A percentile compares a stretch with the other conserved stretches of the same genome.
These are phyloP conservation scores for Penicillium decumbens DNA, from an alignment of 2,329 filamentous ascomycete genomes.

Conservation along the genomic window DNA sequence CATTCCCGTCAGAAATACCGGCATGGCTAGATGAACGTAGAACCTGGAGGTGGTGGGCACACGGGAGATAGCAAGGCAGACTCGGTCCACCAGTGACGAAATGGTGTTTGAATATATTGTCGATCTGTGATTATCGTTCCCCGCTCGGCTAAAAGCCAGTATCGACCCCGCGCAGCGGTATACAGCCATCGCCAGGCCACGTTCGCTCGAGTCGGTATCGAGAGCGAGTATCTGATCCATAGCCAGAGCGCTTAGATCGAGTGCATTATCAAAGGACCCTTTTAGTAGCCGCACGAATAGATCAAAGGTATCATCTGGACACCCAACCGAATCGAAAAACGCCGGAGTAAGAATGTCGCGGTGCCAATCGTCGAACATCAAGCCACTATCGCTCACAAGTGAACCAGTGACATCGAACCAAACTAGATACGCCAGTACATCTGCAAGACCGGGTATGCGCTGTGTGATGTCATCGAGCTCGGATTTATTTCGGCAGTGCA, in stretches of 20 bases:
- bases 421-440: conserved; percentile 39
- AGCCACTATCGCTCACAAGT: conserved; percentile 17
- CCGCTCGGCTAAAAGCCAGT: conserved; percentile 25
- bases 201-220: conserved; percentile 14
- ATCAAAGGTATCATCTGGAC: conserved; percentile 37
- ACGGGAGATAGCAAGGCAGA: conserved; percentile 34
- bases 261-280: conserved; percentile 10
- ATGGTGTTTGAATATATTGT: conserved; percentile 17
- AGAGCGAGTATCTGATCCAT: conserved; percentile 20
- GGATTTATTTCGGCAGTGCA: conserved; percentile 34
- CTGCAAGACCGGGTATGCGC: conserved; percentile 35
- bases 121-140: neutral
- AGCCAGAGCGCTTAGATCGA: conserved; percentile 14
- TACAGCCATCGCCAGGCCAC: conserved; percentile 26
- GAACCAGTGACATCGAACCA: conserved; percentile 43
- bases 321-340: conserved; percentile 40
- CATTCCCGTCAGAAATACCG: conserved; percentile 39
- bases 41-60: conserved; percentile 34
- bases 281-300: conserved; percentile 35
- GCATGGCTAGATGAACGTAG: conserved; percentile 40
- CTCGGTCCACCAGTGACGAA: conserved; percentile 31
- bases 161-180: conserved; percentile 38
- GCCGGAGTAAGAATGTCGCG: conserved; percentile 30
- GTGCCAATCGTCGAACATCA: conserved; percentile 44
- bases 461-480: conserved; percentile 35